Evolutionary conservation across 768 basidiomycete genomes (phyloP).

Genomic region (Suillus subaureus): DNA sequence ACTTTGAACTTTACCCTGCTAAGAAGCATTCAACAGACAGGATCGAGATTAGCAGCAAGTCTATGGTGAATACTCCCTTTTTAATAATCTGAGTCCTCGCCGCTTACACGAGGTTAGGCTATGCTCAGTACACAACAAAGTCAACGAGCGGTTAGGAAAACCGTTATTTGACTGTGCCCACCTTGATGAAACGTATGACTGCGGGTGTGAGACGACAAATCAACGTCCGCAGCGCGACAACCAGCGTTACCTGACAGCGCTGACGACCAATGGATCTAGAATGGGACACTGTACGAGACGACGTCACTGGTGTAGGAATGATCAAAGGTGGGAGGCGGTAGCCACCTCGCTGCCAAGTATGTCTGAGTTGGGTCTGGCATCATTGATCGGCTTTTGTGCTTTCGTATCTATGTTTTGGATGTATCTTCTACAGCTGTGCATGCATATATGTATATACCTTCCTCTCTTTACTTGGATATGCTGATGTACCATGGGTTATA

Average conservation of each 20-base stretch:
- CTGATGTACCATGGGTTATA: not conserved
- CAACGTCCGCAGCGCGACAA: not conserved
- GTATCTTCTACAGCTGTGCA: not conserved
- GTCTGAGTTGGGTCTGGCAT: not conserved
- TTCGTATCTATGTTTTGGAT: not conserved
- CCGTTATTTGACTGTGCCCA: slow-evolving; percentile 86
- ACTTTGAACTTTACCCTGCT: not conserved
- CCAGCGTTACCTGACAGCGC: slow-evolving; percentile 14
- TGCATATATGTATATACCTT: not conserved
- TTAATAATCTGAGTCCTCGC: not conserved
- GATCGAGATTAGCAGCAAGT: slow-evolving; percentile 79
- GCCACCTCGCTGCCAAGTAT: not conserved
- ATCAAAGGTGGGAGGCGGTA: slow-evolving; percentile 61
- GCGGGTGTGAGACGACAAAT: slow-evolving; percentile 81
- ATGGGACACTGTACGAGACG: slow-evolving; percentile 50
- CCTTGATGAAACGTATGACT: slow-evolving; percentile 89
- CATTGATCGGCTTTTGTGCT: not conserved
- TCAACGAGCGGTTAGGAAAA: slow-evolving; percentile 84
- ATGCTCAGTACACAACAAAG: slow-evolving; percentile 87
- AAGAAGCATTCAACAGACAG: slow-evolving; percentile 54
- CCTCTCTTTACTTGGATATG: not conserved
- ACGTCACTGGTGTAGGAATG: slow-evolving; percentile 59
- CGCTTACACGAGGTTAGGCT: slow-evolving; percentile 52
- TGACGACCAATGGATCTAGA: slow-evolving; percentile 51
- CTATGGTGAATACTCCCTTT: slow-evolving; percentile 55